Base-by-base conservation (phyloP, 2,329 filamentous ascomycete species). In the Chrysoporthe puriensis region DNA sequence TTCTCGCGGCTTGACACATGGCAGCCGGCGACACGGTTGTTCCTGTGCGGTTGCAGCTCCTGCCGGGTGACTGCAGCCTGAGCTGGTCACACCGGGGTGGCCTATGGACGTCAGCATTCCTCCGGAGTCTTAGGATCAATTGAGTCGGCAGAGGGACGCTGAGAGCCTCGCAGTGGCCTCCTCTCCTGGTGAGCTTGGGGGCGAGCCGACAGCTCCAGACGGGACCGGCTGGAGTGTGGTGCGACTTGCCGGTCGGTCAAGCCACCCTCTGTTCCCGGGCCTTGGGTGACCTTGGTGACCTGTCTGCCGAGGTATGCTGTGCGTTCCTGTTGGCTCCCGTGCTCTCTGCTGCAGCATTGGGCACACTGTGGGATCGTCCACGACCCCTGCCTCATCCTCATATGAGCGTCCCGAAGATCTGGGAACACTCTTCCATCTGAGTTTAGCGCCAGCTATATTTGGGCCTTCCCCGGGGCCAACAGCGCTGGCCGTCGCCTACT, bases 361-460 rank as follows among this genome's bases (percentile, higher is more conserved):
- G 26, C 26, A 26, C 26, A 26, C 26, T 26, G 26, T 26, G 26
- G 65, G 68, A 62, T 60, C 62, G 36, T 42, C 44, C 56, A 54
- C 66, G 46, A 62, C 62, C 59, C 62, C 59, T 65, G 65, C 46
- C 65, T 42, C 62, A 44, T 58, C 36, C 43, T 26, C 56, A 46
- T 26, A 26, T 42, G 58, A 34, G 40, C 57, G 46, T 57, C 68
- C 68, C 68, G 68, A 46, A 66, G 68, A 64, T 63, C 66, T 70
- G 66, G 68, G 63, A 65, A 70, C 63, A 48, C 54, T 46, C 46
- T 58, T 66, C 52, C 26, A 66, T 66, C 66, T 68, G 66, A 68
- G 66, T 68, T 70, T 68, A 70, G 66, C 68, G 68, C 36, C 59
- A 56, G 40, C 62, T 69, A 66, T 62, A 61, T 57, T 63, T 68